Conservation (phyloP, 2,329 filamentous ascomycete genomes). For the Botrytis deweyae region DNA sequence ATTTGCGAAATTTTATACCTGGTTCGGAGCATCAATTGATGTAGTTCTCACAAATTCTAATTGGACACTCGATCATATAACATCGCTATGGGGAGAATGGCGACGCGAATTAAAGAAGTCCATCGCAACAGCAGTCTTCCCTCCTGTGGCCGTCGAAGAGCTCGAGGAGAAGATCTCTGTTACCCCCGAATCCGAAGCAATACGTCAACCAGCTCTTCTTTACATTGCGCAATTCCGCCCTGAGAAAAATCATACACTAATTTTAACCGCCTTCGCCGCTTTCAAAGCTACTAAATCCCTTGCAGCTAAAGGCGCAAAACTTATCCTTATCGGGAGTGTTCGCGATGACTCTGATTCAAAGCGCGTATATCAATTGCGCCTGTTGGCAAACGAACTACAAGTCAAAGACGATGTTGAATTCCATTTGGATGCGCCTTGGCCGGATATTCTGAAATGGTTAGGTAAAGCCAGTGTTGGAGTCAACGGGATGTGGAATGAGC, state of each 20-base stretch:
- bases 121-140: slow-evolving; percentile 75
- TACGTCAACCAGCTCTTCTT: slow-evolving; percentile 70
- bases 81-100: slow-evolving; percentile 71
- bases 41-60: slow-evolving; percentile 97
- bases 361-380: slow-evolving; percentile 81
- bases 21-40: slow-evolving; percentile 80
- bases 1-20: slow-evolving; percentile 80
- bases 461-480: slow-evolving; percentile 77
- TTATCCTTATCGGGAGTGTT: slow-evolving; percentile 91
- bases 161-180: slow-evolving; percentile 74
- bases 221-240: slow-evolving; percentile 98
- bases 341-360: slow-evolving; percentile 78
- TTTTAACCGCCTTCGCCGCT: slow-evolving; percentile 78
- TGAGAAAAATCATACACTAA: slow-evolving; percentile 91
- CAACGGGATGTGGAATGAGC: slow-evolving; percentile 99
- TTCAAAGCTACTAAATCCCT: slow-evolving; percentile 61
- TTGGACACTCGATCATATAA: slow-evolving; percentile 87
- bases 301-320: slow-evolving; percentile 56
- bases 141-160: slow-evolving; percentile 86
- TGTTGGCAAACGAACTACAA: slow-evolving; percentile 81
- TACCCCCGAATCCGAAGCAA: slow-evolving; percentile 64
- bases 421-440: slow-evolving; percentile 86
- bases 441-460: slow-evolving; percentile 78
- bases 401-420: slow-evolving; percentile 86
- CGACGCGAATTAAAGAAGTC: slow-evolving; percentile 47